Conservation (phyloP, 139 green algal species). For the Pseudopediastrum boryanum region DNA sequence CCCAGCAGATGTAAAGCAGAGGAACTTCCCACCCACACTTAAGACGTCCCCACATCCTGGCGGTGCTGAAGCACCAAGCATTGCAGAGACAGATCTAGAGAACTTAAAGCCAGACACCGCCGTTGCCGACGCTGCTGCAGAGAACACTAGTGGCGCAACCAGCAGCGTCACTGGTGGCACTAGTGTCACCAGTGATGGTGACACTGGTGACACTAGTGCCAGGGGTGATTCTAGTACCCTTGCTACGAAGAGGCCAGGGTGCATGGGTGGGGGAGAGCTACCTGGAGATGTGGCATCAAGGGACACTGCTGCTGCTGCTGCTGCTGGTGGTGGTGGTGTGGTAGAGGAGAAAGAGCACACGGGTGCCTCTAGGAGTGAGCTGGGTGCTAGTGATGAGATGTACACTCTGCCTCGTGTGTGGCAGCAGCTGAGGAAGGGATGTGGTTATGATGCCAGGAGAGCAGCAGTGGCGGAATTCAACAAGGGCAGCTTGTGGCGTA, state of each 20-base stretch:
- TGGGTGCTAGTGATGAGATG: background rate
- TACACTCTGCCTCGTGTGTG: conserved; percentile 49
- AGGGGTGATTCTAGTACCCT: background rate
- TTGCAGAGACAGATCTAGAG: too few relatives aligned
- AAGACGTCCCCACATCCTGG: background rate
- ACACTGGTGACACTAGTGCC: background rate
- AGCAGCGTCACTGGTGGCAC: conserved; percentile 2
- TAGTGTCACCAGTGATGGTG: background rate
- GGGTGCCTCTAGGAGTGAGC: conserved; percentile 1
- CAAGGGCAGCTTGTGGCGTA: too few relatives aligned
- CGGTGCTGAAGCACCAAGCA: conserved; percentile 7
- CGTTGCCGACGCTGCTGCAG: too few relatives aligned
- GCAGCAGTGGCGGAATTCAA: too few relatives aligned
- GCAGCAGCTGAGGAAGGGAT: conserved; percentile 16
- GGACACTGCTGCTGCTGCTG: background rate
- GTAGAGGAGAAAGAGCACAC: too few relatives aligned
- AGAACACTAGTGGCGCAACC: background rate
- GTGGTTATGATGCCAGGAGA: background rate
- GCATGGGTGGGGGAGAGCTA: background rate
- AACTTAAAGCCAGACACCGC: too few relatives aligned
- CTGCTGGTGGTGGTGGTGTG: background rate
- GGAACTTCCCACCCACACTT: conserved; percentile 45
- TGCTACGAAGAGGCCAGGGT: background rate
- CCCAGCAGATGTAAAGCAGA: conserved; percentile 29
- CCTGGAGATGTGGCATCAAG: conserved; percentile 2